A percentile compares a stretch with the other conserved stretches of the same genome.
Evolutionary conservation across 192 early-diverging fungal genomes (phyloP).

Genomic region (Coemansia sp.): DNA sequence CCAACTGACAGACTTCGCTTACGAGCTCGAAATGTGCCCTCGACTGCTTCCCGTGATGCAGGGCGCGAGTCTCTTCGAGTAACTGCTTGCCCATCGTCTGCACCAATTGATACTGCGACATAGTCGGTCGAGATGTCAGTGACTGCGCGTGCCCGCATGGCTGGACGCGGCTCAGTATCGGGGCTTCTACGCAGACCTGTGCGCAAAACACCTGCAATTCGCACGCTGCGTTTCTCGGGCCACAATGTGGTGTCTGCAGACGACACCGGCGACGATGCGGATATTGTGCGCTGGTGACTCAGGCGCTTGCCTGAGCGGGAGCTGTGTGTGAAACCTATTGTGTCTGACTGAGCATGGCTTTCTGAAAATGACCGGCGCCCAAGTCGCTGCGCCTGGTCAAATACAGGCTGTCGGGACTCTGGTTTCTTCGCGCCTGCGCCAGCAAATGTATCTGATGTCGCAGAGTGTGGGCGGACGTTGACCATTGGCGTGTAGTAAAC

Average conservation of each 20-base stretch:
- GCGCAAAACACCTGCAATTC: slow-evolving; percentile 23
- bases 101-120: slow-evolving; percentile 10
- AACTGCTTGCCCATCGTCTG: neutral
- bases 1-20: slow-evolving; percentile 55
- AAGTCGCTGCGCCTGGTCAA: slow-evolving; percentile 8
- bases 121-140: slow-evolving; percentile 25
- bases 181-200: slow-evolving; percentile 16
- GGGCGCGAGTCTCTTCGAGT: neutral
- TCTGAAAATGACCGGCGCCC: slow-evolving; percentile 37
- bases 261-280: slow-evolving; percentile 18
- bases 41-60: neutral
- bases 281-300: slow-evolving; percentile 35
- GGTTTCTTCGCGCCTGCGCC: neutral
- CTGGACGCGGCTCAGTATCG: slow-evolving; percentile 5
- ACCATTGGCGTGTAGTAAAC: neutral
- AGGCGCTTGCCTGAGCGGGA: neutral
- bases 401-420: neutral
- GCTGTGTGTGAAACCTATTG: neutral
- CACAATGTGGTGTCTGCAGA: neutral
- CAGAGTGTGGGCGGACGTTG: neutral
- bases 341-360: slow-evolving; percentile 6
- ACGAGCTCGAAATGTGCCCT: slow-evolving; percentile 33
- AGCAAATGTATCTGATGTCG: neutral
- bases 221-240: slow-evolving; percentile 12
- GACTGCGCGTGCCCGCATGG: slow-evolving; percentile 21